phyloP scores from a whole-genome alignment of 768 basidiomycete species.

The Suillus americanus region DNA sequence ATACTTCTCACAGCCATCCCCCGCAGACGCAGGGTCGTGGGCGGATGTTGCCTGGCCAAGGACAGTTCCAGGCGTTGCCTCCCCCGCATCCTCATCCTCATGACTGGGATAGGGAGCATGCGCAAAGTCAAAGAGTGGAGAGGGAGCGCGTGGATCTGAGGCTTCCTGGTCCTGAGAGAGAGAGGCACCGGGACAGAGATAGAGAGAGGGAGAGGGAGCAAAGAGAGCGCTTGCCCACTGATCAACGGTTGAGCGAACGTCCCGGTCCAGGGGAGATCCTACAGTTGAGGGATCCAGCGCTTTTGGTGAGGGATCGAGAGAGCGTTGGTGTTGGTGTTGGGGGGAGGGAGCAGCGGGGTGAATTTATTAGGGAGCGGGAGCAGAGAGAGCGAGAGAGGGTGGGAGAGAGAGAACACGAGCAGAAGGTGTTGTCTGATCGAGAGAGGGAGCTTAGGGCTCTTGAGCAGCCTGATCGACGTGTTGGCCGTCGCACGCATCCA shows the following conservation, averaged over 20 bases:
- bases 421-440: conserved; percentile 24
- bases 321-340: not conserved
- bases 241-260: conserved; percentile 15
- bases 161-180: conserved; percentile 5
- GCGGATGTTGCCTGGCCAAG: conserved; percentile 23
- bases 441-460: conserved; percentile 16
- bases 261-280: conserved; percentile 7
- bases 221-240: conserved; percentile 22
- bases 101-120: conserved; percentile 27
- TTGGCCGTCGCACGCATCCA: not conserved
- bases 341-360: conserved; percentile 29
- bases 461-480: conserved; percentile 3
- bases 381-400: conserved; percentile 26
- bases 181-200: conserved; percentile 6
- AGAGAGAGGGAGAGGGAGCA: conserved; percentile 12
- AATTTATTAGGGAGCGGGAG: conserved; percentile 35
- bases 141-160: conserved; percentile 19
- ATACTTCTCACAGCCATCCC: not conserved
- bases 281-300: conserved; percentile 3
- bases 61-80: conserved; percentile 30
- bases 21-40: conserved; percentile 19
- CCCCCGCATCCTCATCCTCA: conserved; percentile 17
- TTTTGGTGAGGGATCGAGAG: conserved; percentile 2
- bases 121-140: conserved; percentile 15
- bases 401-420: conserved; percentile 31